These are phyloP conservation scores for Pythium aquatile DNA, from an alignment of 352 stramenopile species.

Conservation along the genomic window DNA sequence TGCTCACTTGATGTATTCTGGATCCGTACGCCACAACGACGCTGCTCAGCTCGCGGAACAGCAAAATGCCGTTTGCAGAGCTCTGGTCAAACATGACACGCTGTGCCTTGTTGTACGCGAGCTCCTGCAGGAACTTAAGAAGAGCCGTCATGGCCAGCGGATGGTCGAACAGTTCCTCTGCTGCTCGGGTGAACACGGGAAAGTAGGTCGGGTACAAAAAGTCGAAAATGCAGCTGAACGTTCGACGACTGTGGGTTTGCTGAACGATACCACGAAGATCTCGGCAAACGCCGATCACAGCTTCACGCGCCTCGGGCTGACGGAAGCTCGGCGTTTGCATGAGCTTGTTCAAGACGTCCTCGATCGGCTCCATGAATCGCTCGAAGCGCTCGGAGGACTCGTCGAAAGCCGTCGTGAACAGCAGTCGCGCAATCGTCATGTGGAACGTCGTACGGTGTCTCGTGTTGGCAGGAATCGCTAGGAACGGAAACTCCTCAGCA, in stretches of 20 bases:
- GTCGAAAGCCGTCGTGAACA: slow-evolving; percentile 95
- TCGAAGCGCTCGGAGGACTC: slow-evolving; percentile 94
- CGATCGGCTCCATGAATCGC: slow-evolving; percentile 94
- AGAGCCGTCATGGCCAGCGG: slow-evolving; percentile 95
- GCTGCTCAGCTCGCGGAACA: slow-evolving; percentile 96
- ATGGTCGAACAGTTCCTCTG: slow-evolving; percentile 93
- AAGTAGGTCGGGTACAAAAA: slow-evolving; percentile 97
- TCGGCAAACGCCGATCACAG: slow-evolving; percentile 95
- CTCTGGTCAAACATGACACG: slow-evolving; percentile 98
- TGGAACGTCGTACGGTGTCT: slow-evolving; percentile 97
- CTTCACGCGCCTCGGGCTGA: slow-evolving; percentile 75
- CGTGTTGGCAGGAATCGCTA: slow-evolving; percentile 92
- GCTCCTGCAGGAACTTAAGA: slow-evolving; percentile 97
- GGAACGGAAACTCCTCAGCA: slow-evolving; percentile 96
- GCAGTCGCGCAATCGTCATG: slow-evolving; percentile 93
- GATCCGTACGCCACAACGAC: slow-evolving; percentile 95
- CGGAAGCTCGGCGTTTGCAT: slow-evolving; percentile 78
- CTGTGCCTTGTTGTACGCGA: slow-evolving; percentile 95
- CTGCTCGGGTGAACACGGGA: slow-evolving; percentile 92
- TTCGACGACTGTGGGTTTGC: slow-evolving; percentile 95
- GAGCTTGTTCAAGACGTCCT: slow-evolving; percentile 80
- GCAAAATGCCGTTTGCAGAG: slow-evolving; percentile 96
- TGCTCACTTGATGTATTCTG: slow-evolving; percentile 77
- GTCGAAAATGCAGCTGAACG: slow-evolving; percentile 98
- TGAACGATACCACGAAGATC: slow-evolving; percentile 96